These are phyloP conservation scores for Saturnispora serradocipensis DNA, from an alignment of 805 yeast species.

Conservation along the genomic window DNA sequence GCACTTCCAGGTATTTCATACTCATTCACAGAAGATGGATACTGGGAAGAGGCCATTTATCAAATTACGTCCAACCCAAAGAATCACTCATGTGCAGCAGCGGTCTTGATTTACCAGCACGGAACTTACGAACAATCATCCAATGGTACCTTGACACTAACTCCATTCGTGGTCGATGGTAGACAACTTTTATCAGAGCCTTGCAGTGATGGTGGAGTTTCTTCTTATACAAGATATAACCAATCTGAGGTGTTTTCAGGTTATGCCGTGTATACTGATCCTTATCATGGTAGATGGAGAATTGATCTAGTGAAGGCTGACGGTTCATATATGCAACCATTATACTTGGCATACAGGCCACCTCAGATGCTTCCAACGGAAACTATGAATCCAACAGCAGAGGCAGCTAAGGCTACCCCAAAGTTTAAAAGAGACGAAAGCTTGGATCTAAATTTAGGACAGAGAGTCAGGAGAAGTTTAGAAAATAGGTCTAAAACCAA, in stretches of 20 bases:
- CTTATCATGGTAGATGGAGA: conserved; percentile 76
- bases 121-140: conserved; percentile 59
- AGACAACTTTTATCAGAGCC: conserved; percentile 87
- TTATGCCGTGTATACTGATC: conserved; percentile 54
- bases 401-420: conserved; percentile 16
- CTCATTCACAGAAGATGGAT: conserved; percentile 89
- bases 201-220: conserved; percentile 53
- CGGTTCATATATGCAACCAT: conserved; percentile 76
- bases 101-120: conserved; percentile 79
- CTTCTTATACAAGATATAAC: conserved; percentile 62
- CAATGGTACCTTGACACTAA: conserved; percentile 61
- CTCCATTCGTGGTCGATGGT: conserved; percentile 82
- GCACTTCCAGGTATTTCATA: conserved; percentile 89
- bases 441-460: conserved; percentile 23
- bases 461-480: conserved; percentile 57
- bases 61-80: conserved; percentile 61
- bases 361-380: conserved; percentile 93
- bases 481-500: conserved; percentile 75
- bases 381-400: conserved; percentile 76
- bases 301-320: conserved; percentile 68
- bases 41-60: conserved; percentile 82
- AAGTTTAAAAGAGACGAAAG: conserved; percentile 12
- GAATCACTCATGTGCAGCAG: conserved; percentile 77
- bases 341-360: conserved; percentile 87
- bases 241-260: conserved; percentile 54